Percentiles rank a stretch among this genome's conserved stretches.
phyloP scores from a whole-genome alignment of 176 grass and related monocot species.

The Musa acuminata region DNA sequence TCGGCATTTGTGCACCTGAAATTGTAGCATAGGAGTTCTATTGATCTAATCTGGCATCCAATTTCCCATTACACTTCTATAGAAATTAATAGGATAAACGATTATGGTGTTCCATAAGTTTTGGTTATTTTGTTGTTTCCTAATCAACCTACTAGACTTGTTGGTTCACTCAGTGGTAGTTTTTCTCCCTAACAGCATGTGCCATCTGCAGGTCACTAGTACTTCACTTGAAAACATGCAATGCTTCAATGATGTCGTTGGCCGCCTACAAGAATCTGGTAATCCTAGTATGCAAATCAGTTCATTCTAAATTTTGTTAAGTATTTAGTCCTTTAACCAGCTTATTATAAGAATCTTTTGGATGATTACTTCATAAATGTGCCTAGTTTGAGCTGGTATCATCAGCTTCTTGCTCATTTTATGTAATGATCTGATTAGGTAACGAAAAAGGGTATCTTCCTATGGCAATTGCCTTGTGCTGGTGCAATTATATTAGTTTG shows the following conservation, averaged over 20 bases:
- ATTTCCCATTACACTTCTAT: background rate
- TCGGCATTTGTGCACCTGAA: too few relatives aligned
- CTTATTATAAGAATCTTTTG: too few relatives aligned
- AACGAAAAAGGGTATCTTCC: too few relatives aligned
- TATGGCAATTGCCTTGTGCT: too few relatives aligned
- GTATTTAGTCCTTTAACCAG: too few relatives aligned
- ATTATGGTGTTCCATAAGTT: background rate
- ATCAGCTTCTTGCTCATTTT: too few relatives aligned
- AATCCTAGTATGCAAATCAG: constrained; percentile 5
- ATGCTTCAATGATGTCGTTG: constrained; percentile 68
- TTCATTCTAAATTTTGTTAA: background rate
- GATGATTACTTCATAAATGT: too few relatives aligned
- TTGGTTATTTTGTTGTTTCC: background rate
- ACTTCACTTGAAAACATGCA: constrained; percentile 74
- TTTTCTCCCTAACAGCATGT: constrained; percentile 4
- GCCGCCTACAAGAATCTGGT: constrained; percentile 83
- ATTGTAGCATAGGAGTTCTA: background rate
- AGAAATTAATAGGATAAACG: background rate
- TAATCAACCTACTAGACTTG: background rate
- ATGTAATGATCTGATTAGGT: too few relatives aligned
- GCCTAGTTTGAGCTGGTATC: too few relatives aligned
- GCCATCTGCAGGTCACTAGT: constrained; percentile 49
- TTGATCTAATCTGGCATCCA: background rate
- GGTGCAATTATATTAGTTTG: too few relatives aligned
- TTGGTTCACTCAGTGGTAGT: background rate